These are phyloP conservation scores for Aquilaria malaccensis DNA, from an alignment of 345 rosid genomes.

Conservation along the genomic window DNA sequence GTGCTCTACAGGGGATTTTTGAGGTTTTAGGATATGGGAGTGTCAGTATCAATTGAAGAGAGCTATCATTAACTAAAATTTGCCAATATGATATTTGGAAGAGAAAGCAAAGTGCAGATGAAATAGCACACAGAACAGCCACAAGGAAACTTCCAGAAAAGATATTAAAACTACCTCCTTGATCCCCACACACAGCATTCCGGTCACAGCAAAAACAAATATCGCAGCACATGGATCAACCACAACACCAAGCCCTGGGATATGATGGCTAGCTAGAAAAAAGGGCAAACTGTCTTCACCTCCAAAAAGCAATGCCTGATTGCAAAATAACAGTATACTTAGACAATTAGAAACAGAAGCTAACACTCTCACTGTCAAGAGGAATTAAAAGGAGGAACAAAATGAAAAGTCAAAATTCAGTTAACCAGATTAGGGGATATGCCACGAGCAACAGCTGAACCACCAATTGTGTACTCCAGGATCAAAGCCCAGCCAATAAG, in stretches of 20 bases:
- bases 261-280: slow-evolving; percentile 62
- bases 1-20: slow-evolving; percentile 52
- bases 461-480: slow-evolving; percentile 84
- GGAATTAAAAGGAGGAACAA: background rate
- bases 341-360: background rate
- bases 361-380: background rate
- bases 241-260: slow-evolving; percentile 65
- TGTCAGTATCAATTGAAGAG: background rate
- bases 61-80: background rate
- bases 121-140: background rate
- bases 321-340: background rate
- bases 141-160: background rate
- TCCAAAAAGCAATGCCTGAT: slow-evolving; percentile 77
- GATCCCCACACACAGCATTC: slow-evolving; percentile 78
- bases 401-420: background rate
- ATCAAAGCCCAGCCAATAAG: slow-evolving; percentile 82
- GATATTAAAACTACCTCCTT: slow-evolving; percentile 57
- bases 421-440: slow-evolving; percentile 66
- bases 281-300: slow-evolving; percentile 61
- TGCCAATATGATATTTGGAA: background rate
- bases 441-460: slow-evolving; percentile 87
- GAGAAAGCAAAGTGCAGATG: background rate
- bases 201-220: slow-evolving; percentile 67
- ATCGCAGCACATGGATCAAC: slow-evolving; percentile 87
- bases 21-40: background rate